Conservation (phyloP, 2,329 filamentous ascomycete species). For the Aspergillus fumigatus region DNA sequence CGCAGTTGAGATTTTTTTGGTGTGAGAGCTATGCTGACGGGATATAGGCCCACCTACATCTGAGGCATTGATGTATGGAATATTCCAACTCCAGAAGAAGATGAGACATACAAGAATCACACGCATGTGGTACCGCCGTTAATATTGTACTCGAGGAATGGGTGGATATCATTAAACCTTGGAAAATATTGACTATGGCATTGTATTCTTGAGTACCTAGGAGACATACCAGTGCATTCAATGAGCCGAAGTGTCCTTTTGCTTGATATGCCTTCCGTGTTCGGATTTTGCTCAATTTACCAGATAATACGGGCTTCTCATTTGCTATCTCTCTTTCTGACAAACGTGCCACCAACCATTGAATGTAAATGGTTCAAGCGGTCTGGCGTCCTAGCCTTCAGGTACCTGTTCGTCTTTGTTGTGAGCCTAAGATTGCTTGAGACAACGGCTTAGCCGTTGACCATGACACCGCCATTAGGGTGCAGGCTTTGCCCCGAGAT, state of each 20-base stretch:
- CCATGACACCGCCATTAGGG: conserved; percentile 56
- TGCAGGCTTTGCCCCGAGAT: conserved; percentile 70
- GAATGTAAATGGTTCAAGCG: background rate
- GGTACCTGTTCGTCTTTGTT: background rate
- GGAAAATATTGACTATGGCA: background rate
- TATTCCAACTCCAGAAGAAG: conserved; percentile 78
- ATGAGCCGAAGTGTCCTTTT: background rate
- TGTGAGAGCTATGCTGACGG: conserved; percentile 7
- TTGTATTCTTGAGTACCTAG: background rate
- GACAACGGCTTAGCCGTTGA: conserved; percentile 41
- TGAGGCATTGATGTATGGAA: conserved; percentile 57
- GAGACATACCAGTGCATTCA: background rate
- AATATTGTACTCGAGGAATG: conserved; percentile 6
- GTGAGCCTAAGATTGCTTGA: background rate
- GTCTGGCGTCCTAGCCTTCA: background rate
- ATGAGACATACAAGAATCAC: conserved; percentile 59
- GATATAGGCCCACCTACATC: conserved; percentile 47
- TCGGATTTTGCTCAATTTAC: background rate
- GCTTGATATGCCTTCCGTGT: background rate
- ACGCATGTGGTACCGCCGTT: conserved; percentile 56
- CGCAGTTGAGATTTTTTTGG: conserved; percentile 6
- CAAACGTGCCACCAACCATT: background rate
- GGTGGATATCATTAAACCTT: background rate
- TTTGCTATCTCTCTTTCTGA: background rate
- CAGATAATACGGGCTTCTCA: background rate